phyloP scores from a whole-genome alignment of 306 rosid species.

The Glycine latifolia region DNA sequence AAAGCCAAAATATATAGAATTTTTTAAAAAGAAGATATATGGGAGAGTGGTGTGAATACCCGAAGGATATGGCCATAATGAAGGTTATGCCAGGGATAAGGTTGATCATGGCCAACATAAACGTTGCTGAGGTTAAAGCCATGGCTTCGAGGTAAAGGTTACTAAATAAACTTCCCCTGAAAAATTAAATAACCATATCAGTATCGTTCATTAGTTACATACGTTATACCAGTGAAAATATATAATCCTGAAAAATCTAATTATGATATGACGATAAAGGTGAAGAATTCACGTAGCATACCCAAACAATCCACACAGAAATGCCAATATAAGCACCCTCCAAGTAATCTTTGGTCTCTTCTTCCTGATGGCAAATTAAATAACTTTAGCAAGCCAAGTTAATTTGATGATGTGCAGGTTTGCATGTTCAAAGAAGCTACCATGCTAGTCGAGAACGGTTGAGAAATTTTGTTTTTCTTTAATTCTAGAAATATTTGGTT shows the following conservation, averaged over 20 bases:
- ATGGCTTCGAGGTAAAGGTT: constrained; percentile 53
- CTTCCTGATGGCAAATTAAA: constrained; percentile 46
- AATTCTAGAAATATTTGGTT: not conserved
- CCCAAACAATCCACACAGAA: constrained; percentile 41
- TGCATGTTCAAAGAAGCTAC: not conserved
- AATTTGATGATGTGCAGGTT: not conserved
- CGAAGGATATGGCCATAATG: constrained; percentile 48
- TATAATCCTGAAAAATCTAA: too few species aligned
- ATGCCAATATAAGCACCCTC: constrained; percentile 54
- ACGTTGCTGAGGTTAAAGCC: constrained; percentile 62
- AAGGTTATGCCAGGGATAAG: constrained; percentile 67
- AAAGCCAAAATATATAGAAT: too few species aligned
- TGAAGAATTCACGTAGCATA: too few species aligned
- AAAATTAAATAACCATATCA: not conserved
- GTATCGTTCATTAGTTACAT: not conserved
- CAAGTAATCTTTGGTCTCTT: constrained; percentile 64
- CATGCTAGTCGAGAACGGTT: not conserved
- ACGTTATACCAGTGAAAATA: not conserved
- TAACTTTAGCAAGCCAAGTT: not conserved
- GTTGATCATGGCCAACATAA: constrained; percentile 59
- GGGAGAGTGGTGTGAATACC: constrained; percentile 44
- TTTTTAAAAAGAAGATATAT: not conserved
- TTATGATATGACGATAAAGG: too few species aligned
- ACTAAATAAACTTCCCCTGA: constrained; percentile 61
- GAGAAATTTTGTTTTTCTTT: not conserved